Conservation (phyloP, 2,329 filamentous ascomycete genomes). For the Dactylellina cionopaga region DNA sequence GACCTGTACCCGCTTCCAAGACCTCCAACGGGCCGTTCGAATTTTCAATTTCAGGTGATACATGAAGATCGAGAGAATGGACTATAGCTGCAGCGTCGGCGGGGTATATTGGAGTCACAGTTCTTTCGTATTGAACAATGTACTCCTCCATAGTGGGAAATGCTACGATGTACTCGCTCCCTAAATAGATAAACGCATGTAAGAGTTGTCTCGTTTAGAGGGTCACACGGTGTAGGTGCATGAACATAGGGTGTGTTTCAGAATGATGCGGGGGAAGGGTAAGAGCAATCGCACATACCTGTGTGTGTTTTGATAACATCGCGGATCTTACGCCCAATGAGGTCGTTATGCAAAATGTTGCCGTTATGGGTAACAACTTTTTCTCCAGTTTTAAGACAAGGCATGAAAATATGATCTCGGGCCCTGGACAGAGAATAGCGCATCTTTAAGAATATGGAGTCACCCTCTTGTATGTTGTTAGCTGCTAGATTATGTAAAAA, state of each 20-base stretch:
- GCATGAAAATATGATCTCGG: conserved; percentile 55
- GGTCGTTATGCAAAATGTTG: conserved; percentile 65
- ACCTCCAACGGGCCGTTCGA: conserved; percentile 71
- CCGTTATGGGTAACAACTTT: conserved; percentile 64
- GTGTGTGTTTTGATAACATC: conserved; percentile 69
- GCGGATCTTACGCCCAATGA: conserved; percentile 72
- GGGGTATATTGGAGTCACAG: conserved; percentile 84
- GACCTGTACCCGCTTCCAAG: conserved; percentile 85
- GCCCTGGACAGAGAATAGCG: conserved; percentile 9
- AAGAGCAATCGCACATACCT: conserved; percentile 58
- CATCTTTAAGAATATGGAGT: conserved; percentile 33
- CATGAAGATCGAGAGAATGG: conserved; percentile 78
- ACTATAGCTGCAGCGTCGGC: conserved; percentile 79
- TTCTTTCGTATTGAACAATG: conserved; percentile 72
- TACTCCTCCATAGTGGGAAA: conserved; percentile 79
- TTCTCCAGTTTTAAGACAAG: conserved; percentile 60
- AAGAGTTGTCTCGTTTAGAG: no score
- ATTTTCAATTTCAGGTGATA: conserved; percentile 58
- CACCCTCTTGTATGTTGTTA: no score
- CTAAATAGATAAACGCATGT: conserved; percentile 59
- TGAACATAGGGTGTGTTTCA: conserved; percentile 32
- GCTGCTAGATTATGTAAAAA: no score
- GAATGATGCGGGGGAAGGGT: conserved; percentile 33
- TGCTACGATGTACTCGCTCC: conserved; percentile 66
- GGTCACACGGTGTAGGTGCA: conserved; percentile 4